Conservation (phyloP, 1,284 basidiomycete species). For the Taiwanofungus camphoratus region DNA sequence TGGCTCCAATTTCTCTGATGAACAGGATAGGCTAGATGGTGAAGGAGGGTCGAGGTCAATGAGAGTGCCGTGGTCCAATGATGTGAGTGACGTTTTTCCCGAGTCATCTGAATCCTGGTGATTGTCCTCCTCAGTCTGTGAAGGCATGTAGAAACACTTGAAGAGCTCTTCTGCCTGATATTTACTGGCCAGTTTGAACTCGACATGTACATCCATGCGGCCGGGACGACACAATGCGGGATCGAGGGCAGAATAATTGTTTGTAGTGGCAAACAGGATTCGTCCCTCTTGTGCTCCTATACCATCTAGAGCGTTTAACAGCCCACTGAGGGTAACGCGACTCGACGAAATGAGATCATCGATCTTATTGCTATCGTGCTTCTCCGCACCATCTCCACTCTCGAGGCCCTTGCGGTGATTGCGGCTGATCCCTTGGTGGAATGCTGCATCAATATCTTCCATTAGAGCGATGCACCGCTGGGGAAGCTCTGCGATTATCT, state of each 20-base stretch:
- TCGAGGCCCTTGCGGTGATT: slow-evolving; percentile 16
- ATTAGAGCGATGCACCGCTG: slow-evolving; percentile 69
- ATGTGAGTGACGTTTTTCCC: slow-evolving; percentile 12
- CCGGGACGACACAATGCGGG: slow-evolving; percentile 73
- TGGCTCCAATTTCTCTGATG: slow-evolving; percentile 11
- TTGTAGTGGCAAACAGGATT: slow-evolving; percentile 73
- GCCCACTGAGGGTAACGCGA: slow-evolving; percentile 60
- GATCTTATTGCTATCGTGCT: slow-evolving; percentile 3
- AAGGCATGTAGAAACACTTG: slow-evolving; percentile 55
- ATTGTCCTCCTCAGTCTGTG: slow-evolving; percentile 21
- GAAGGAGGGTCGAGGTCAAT: slow-evolving; percentile 6
- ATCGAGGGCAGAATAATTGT: slow-evolving; percentile 62
- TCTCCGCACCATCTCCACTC: slow-evolving; percentile 4
- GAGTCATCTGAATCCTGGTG: slow-evolving; percentile 9
- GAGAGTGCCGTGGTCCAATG: slow-evolving; percentile 6
- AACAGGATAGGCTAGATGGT: slow-evolving; percentile 1
- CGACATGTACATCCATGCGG: slow-evolving; percentile 73
- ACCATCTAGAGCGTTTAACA: slow-evolving; percentile 72
- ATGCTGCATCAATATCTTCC: slow-evolving; percentile 78
- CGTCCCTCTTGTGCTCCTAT: slow-evolving; percentile 73
- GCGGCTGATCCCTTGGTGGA: slow-evolving; percentile 52
- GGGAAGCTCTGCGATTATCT: slow-evolving; percentile 61
- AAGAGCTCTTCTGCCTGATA: slow-evolving; percentile 63
- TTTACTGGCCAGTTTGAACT: slow-evolving; percentile 64
- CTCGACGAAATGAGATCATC: slow-evolving; percentile 17